Base-by-base conservation (phyloP, 768 basidiomycete genomes). In the Mycena capillaripes region DNA sequence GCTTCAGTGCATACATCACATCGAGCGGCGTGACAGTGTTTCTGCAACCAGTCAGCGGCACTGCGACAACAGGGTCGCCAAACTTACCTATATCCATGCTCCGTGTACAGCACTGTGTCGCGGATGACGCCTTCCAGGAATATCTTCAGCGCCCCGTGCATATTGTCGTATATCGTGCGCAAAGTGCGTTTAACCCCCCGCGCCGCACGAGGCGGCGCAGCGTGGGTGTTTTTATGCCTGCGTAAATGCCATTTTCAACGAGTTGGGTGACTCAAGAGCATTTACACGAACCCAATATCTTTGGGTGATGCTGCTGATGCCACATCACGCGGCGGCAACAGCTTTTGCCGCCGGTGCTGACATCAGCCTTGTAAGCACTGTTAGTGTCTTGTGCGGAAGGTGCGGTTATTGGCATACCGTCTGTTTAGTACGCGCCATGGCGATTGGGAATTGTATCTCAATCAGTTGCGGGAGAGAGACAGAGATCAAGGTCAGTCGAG, bases 171-270 rank as follows among this genome's bases (percentile, higher is more conserved):
- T 79, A 93, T 92, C 64, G 91, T 83, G 65, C 89, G 89, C 46
- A 88, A 89, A 77, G 90, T 90, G 88, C 90, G 90, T 86, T 93
- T 93, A 78, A 93, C 92, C 88, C 93, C 93, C 93, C 92, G 86
- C 92, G 90, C 78, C 92, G 90, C 46, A 92, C 92, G 69, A 93
- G 90, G 86, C 92, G 92, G 84, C 91, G 90, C 79, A 93, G 86
- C 79, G 85, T 88, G 73, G 90, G 90, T 84, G 89, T 90, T 74
- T 89, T 90, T 81, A 91, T 89, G 81, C 89, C 88, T 85, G 29
- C 4, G 32, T 12, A 30, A 19, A 4, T 19, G 1, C 12, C 5
- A 19, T 16, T 21, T 14, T 55, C 7, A 30, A 5, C 11, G 29
- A 30, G 4, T 14, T 19, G 30, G 4, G 6, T 7, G 3, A 5